phyloP scores from a whole-genome alignment of 2,329 filamentous ascomycete genomes.

The Uncinocarpus reesii region DNA sequence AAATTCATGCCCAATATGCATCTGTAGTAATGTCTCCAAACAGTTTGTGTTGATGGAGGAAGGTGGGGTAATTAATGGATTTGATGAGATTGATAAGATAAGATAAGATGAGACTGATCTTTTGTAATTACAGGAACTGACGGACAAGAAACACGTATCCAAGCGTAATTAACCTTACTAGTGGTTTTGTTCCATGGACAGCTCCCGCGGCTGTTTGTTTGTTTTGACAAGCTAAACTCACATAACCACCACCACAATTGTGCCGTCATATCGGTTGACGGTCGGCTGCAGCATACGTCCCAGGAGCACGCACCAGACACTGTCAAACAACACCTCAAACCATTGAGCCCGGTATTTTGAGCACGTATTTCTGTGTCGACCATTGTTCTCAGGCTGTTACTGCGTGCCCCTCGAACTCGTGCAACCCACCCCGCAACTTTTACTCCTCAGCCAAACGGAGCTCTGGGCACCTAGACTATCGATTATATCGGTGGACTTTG shows the following conservation, averaged over 20 bases:
- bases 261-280: not conserved
- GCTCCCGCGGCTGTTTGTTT: slow-evolving; percentile 9
- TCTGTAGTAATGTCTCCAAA: too few species aligned
- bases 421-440: too few species aligned
- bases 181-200: not conserved
- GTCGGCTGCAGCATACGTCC: not conserved
- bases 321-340: too few species aligned
- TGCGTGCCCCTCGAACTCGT: too few species aligned
- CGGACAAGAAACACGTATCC: not conserved
- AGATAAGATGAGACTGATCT: slow-evolving; percentile 1
- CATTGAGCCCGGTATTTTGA: too few species aligned
- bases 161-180: not conserved
- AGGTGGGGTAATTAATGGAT: too few species aligned
- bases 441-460: not conserved
- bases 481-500: not conserved
- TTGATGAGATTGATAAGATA: slow-evolving; percentile 10
- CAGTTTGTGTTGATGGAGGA: too few species aligned
- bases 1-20: too few species aligned
- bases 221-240: slow-evolving; percentile 9
- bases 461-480: too few species aligned
- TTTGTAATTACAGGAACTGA: not conserved
- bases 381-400: too few species aligned
- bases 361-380: too few species aligned
- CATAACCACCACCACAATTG: not conserved
- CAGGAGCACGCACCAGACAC: too few species aligned